These are phyloP conservation scores for Malus fusca DNA, from an alignment of 306 rosid species.

Conservation along the genomic window DNA sequence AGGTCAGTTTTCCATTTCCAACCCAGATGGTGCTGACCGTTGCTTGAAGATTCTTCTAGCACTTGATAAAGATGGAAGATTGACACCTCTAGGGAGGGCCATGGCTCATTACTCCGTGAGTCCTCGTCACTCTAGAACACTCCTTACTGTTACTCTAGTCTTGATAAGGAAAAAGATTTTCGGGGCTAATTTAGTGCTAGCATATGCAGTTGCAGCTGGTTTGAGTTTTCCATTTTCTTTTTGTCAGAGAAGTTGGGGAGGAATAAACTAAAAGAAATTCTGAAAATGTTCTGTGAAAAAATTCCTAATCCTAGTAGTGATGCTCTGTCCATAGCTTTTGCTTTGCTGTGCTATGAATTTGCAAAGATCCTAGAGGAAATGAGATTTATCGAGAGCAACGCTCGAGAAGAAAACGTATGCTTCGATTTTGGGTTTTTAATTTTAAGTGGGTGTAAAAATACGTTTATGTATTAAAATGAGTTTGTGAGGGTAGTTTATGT, in stretches of 20 bases:
- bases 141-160: conserved; percentile 56
- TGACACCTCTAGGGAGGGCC: conserved; percentile 68
- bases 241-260: conserved; percentile 37
- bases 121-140: conserved; percentile 95
- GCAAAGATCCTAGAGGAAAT: conserved; percentile 30
- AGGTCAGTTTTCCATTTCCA: conserved; percentile 93
- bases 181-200: conserved; percentile 51
- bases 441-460: no score
- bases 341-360: conserved; percentile 72
- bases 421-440: no score
- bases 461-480: no score
- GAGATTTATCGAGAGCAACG: no score
- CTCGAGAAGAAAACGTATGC: no score
- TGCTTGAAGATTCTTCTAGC: conserved; percentile 86
- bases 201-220: conserved; percentile 76
- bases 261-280: conserved; percentile 61
- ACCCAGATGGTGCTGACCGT: conserved; percentile 54
- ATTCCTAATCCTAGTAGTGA: conserved; percentile 65
- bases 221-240: conserved; percentile 80
- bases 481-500: no score
- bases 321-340: conserved; percentile 62
- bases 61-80: conserved; percentile 52
- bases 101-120: conserved; percentile 86
- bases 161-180: conserved; percentile 36
- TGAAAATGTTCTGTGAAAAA: conserved; percentile 51